These are phyloP conservation scores for Cephalotrichum gorgonifer DNA, from an alignment of 2,329 filamentous ascomycete species.

Conservation along the genomic window DNA sequence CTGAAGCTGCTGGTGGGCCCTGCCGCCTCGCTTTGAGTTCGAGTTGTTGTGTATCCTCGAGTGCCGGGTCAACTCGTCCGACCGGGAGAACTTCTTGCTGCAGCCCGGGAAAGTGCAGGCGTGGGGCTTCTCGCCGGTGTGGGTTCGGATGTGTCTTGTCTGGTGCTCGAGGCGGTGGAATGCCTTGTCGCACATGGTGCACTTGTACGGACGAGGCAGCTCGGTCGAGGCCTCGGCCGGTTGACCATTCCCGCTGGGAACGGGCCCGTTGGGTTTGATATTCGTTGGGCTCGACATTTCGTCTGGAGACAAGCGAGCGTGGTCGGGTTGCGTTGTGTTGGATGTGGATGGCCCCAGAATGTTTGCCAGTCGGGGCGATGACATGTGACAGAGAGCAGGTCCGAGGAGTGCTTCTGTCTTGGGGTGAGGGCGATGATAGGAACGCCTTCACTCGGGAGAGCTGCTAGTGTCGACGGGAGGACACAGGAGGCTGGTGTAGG, in stretches of 20 bases:
- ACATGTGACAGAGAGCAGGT: not conserved
- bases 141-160: constrained; percentile 81
- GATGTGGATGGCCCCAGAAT: no score
- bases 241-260: constrained; percentile 45
- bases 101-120: constrained; percentile 92
- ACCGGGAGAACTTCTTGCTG: constrained; percentile 93
- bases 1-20: constrained; percentile 43
- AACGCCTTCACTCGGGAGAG: not conserved
- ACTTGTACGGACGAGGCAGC: constrained; percentile 94
- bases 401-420: not conserved
- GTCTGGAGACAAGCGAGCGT: not conserved
- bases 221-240: constrained; percentile 48
- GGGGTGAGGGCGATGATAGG: not conserved
- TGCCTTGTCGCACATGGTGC: constrained; percentile 93
- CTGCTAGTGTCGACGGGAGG: not conserved
- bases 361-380: not conserved
- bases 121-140: constrained; percentile 97
- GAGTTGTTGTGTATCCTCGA: constrained; percentile 99
- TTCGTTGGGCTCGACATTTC: constrained; percentile 15
- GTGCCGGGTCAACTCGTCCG: constrained; percentile 91
- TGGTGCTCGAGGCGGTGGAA: constrained; percentile 98
- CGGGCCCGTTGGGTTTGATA: constrained; percentile 51
- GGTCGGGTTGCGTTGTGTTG: not conserved
- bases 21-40: constrained; percentile 89
- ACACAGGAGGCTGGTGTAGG: not conserved